Base-by-base conservation (phyloP, 2,329 filamentous ascomycete genomes). In the Lizonia empirigonia region DNA sequence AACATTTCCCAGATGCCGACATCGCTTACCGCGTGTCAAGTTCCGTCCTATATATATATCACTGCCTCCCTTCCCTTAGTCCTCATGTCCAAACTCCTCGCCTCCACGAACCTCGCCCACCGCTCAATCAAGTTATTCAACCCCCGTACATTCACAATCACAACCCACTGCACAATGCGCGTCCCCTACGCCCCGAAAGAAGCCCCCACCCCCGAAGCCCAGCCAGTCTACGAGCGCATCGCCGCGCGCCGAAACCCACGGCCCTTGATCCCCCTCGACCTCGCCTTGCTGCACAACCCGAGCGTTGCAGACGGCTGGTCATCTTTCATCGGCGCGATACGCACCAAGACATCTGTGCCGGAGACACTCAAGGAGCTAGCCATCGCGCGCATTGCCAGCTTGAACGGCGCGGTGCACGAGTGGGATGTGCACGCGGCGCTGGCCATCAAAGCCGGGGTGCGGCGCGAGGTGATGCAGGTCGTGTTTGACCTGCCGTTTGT, bases 321-420 rank as follows among this genome's bases (percentile, higher is more conserved):
- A 64, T 73, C 76, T n/a, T 83, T 85, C 64, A 76, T 85, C 47
- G 80, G 81, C 30, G 77, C 82, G 15, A 80, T 85, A 38, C 79
- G 82, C 47, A 82, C 78, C 8, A 72, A 77, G 51, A 85, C 80
- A 5, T 78, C 74, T 7, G 68, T 85, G 3, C 68, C 78, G 5
- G 72, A 74, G 4, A 61, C 60, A 60, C 65, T 91, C 40, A 85
- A 88, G 56, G 91, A 96, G 76, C 78, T 94, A 7, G 87, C 89
- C 59, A 92, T 96, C 63, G 88, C 84, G 60, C 82, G 91, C 42
- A 88, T 96, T n/a, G 91, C 91, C 12, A 85, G 87, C 16, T 83
- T 90, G 64, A 96, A 96, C 73, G 72, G 81, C 12, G 91, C 91
- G 0, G 90, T 88, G 81, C 95, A 92, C 74, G 91, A 96, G 73